phyloP scores from a whole-genome alignment of 768 basidiomycete genomes.

The Russula sp. region DNA sequence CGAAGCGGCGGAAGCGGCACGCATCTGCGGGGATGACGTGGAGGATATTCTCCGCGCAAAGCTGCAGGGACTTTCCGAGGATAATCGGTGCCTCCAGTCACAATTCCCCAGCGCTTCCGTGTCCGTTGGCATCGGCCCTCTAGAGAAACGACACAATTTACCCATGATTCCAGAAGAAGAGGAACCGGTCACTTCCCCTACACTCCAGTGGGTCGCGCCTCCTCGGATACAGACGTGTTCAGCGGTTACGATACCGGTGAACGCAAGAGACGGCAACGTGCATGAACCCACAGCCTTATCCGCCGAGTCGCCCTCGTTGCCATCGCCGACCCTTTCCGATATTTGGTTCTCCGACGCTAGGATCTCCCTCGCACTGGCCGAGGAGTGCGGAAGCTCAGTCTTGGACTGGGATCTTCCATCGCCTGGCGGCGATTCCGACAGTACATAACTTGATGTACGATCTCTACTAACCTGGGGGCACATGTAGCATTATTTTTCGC shows the following conservation, averaged over 20 bases:
- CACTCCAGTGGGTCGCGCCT: background rate
- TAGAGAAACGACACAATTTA: background rate
- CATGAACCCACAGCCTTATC: background rate
- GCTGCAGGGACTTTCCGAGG: slow-evolving; percentile 1
- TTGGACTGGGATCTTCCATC: slow-evolving; percentile 21
- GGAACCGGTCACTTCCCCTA: background rate
- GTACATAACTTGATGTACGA: background rate
- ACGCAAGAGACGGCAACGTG: background rate
- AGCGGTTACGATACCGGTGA: background rate
- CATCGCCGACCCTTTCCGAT: slow-evolving; percentile 21
- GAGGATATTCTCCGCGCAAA: slow-evolving; percentile 18
- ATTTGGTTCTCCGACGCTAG: slow-evolving; percentile 18
- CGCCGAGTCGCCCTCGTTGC: slow-evolving; percentile 7
- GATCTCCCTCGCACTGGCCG: slow-evolving; percentile 7
- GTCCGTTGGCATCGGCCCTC: background rate
- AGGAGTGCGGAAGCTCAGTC: slow-evolving; percentile 3
- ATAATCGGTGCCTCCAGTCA: background rate
- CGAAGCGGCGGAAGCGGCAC: slow-evolving; percentile 23
- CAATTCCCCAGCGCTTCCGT: background rate
- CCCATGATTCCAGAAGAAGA: slow-evolving; percentile 16
- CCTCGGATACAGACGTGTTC: slow-evolving; percentile 11
- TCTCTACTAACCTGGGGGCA: background rate
- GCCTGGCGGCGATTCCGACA: slow-evolving; percentile 11
- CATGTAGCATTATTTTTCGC: background rate
- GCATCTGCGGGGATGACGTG: slow-evolving; percentile 21